Conservation (phyloP, 2,329 filamentous ascomycete genomes). For the Aspergillus chevalieri region DNA sequence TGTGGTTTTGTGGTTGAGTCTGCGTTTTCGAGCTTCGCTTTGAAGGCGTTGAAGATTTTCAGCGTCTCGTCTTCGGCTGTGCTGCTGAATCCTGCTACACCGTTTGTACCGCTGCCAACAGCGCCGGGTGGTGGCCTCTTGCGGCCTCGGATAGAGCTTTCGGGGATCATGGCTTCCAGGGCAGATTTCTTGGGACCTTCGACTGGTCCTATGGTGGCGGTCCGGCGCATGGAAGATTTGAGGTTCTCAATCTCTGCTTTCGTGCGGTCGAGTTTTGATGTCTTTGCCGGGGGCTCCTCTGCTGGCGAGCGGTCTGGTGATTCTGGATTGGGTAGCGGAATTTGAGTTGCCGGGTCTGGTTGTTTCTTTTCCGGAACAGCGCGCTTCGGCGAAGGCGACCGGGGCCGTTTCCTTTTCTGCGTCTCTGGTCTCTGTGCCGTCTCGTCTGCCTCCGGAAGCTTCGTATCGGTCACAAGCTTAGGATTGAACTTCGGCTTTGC, state of each 20-base stretch:
- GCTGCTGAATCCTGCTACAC: slow-evolving; percentile 47
- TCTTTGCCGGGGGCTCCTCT: slow-evolving; percentile 24
- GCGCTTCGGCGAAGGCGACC: slow-evolving; percentile 27
- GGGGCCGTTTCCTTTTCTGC: slow-evolving; percentile 24
- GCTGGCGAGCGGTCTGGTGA: slow-evolving; percentile 31
- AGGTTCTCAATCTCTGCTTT: slow-evolving; percentile 42
- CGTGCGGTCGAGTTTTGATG: slow-evolving; percentile 34
- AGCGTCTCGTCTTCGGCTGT: slow-evolving; percentile 58
- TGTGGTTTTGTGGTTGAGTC: slow-evolving; percentile 8
- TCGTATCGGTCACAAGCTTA: slow-evolving; percentile 34
- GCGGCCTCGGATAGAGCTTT: slow-evolving; percentile 42
- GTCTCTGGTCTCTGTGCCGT: slow-evolving; percentile 8
- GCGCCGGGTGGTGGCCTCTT: slow-evolving; percentile 39
- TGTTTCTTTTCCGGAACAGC: slow-evolving; percentile 22
- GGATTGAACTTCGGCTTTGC: slow-evolving; percentile 46
- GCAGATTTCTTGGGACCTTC: slow-evolving; percentile 40
- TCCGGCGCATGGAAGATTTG: slow-evolving; percentile 45
- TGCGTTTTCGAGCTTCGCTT: slow-evolving; percentile 60
- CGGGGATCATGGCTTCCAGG: slow-evolving; percentile 44
- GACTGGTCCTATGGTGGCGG: slow-evolving; percentile 24
- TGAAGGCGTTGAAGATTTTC: slow-evolving; percentile 71
- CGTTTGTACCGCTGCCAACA: slow-evolving; percentile 45
- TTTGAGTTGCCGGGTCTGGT: slow-evolving; percentile 39
- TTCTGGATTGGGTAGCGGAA: slow-evolving; percentile 42
- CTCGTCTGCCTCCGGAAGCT: slow-evolving; percentile 6